phyloP scores from a whole-genome alignment of 106 monocot genomes.

The Amphibolis antarctica region DNA sequence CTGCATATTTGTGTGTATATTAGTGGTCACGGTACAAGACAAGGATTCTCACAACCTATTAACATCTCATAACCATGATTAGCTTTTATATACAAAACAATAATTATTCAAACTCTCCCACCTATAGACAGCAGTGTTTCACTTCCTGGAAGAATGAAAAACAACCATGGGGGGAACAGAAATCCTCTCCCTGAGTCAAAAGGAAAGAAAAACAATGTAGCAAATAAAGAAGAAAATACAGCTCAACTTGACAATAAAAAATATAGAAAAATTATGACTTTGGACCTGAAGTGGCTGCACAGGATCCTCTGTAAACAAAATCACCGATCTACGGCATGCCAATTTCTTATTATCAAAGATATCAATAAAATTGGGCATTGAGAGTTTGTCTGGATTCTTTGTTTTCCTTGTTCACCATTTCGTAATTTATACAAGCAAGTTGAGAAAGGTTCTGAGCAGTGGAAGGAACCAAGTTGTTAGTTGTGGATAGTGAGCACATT shows the following conservation, averaged over 20 bases:
- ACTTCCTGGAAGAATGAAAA: too few relatives aligned
- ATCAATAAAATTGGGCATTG: conserved; percentile 15
- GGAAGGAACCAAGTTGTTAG: conserved; percentile 3
- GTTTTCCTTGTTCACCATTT: conserved; percentile 63
- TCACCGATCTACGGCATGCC: not conserved
- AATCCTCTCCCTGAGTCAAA: not conserved
- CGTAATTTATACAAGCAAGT: conserved; percentile 93
- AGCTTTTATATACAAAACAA: conserved; percentile 5
- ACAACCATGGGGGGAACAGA: not conserved
- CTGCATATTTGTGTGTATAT: too few relatives aligned
- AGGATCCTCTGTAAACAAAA: not conserved
- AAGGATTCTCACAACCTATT: not conserved
- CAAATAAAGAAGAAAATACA: not conserved
- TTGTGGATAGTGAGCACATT: not conserved
- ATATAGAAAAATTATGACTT: not conserved
- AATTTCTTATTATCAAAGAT: too few relatives aligned
- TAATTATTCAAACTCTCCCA: too few relatives aligned
- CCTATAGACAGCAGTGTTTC: too few relatives aligned
- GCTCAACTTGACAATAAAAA: not conserved
- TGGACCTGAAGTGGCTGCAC: not conserved
- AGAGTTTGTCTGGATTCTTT: conserved; percentile 27
- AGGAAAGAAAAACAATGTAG: not conserved
- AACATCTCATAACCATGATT: conserved; percentile 1
- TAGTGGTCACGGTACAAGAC: too few relatives aligned
- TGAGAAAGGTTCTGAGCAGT: conserved; percentile 74